A percentile compares a stretch with the other conserved stretches of the same genome.
phyloP scores from a whole-genome alignment of 2,329 filamentous ascomycete genomes.

The Ilyonectria sp. region DNA sequence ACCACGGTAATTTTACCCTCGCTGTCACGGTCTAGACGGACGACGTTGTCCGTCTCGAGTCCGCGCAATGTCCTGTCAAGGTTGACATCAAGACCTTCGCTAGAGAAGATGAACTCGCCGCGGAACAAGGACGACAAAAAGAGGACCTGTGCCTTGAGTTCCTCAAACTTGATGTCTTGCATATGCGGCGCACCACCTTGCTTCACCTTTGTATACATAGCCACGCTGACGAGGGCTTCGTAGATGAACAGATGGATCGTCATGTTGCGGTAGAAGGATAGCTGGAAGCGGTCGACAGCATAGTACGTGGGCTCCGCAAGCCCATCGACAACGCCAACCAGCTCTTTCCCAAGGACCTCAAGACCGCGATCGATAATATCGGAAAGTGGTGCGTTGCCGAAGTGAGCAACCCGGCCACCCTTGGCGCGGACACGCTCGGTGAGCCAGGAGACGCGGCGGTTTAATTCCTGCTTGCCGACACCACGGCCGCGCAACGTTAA shows the following conservation, averaged over 20 bases:
- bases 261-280: slow-evolving; percentile 99
- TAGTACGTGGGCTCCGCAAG: slow-evolving; percentile 94
- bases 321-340: slow-evolving; percentile 85
- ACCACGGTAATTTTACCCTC: slow-evolving; percentile 74
- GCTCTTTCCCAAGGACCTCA: slow-evolving; percentile 89
- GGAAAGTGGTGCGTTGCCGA: slow-evolving; percentile 83
- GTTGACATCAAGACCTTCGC: slow-evolving; percentile 85
- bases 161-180: slow-evolving; percentile 83
- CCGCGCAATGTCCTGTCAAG: slow-evolving; percentile 83
- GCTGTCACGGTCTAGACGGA: slow-evolving; percentile 74
- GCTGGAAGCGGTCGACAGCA: slow-evolving; percentile 94
- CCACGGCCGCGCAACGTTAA: slow-evolving; percentile 92
- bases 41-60: slow-evolving; percentile 84
- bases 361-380: slow-evolving; percentile 91
- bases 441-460: slow-evolving; percentile 92
- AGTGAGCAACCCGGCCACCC: slow-evolving; percentile 94
- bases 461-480: slow-evolving; percentile 88
- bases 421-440: slow-evolving; percentile 85
- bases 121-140: slow-evolving; percentile 96
- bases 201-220: slow-evolving; percentile 93
- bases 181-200: slow-evolving; percentile 86
- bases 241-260: slow-evolving; percentile 98
- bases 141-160: slow-evolving; percentile 83
- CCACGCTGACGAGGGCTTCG: slow-evolving; percentile 89
- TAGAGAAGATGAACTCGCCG: slow-evolving; percentile 96